phyloP scores from a whole-genome alignment of 2,329 filamentous ascomycete genomes.

The Aspergillus awamori region DNA sequence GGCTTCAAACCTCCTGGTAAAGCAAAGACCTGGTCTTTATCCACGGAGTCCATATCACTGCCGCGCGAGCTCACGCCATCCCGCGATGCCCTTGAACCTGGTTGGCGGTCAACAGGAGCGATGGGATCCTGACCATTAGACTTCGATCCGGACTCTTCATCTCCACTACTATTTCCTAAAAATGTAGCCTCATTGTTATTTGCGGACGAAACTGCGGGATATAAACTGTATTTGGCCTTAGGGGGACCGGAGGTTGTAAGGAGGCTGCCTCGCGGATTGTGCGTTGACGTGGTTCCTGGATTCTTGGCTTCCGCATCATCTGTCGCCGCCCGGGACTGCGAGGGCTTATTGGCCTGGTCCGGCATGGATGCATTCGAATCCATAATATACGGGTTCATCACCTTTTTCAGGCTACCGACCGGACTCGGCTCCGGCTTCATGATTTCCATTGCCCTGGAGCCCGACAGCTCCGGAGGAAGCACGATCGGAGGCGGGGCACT shows the following conservation, averaged over 20 bases:
- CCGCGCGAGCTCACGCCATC: constrained; percentile 13
- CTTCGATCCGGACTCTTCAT: constrained; percentile 32
- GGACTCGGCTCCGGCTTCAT: constrained; percentile 57
- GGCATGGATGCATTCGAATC: constrained; percentile 25
- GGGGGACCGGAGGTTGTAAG: constrained; percentile 26
- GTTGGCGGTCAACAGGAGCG: constrained; percentile 19
- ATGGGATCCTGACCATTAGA: constrained; percentile 25
- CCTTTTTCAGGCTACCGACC: constrained; percentile 77
- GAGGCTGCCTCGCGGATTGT: constrained; percentile 31
- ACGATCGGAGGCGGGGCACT: constrained; percentile 61
- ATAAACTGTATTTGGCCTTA: constrained; percentile 33
- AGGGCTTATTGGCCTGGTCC: constrained; percentile 25
- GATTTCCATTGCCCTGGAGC: constrained; percentile 38
- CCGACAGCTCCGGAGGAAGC: constrained; percentile 49
- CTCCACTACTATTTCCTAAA: constrained; percentile 40
- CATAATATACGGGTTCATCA: constrained; percentile 80
- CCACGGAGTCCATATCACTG: constrained; percentile 13
- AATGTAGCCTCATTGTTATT: constrained; percentile 35
- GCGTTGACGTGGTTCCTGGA: constrained; percentile 19
- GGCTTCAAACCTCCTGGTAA: constrained; percentile 14
- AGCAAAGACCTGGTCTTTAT: constrained; percentile 8
- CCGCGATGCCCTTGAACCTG: constrained; percentile 7
- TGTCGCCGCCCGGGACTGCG: constrained; percentile 22
- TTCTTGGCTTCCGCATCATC: constrained; percentile 24
- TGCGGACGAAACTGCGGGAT: constrained; percentile 28